Percentiles rank a stretch among this genome's conserved stretches.
phyloP scores from a whole-genome alignment of 176 grass and related monocot species.

The Otatea glauca region DNA sequence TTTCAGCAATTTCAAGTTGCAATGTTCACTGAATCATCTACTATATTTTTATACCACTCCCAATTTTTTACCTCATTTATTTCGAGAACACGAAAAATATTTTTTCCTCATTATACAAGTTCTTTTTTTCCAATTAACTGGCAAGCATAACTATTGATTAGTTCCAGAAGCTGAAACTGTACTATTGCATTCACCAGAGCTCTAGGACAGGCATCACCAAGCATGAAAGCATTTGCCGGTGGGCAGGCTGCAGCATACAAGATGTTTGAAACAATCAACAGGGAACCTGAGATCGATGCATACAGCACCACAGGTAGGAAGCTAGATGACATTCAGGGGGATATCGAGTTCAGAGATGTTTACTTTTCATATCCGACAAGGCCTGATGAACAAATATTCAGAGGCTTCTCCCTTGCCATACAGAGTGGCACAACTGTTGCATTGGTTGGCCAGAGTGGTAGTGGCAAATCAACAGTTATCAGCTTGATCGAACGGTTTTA shows the following conservation, averaged over 20 bases:
- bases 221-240: constrained; percentile 71
- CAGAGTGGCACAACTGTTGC: constrained; percentile 65
- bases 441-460: constrained; percentile 84
- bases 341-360: constrained; percentile 73
- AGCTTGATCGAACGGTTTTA: constrained; percentile 86
- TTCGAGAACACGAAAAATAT: neutral
- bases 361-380: constrained; percentile 78
- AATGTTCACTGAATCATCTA: neutral
- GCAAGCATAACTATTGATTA: neutral
- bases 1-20: neutral
- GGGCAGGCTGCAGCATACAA: constrained; percentile 86
- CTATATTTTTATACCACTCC: neutral
- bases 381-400: constrained; percentile 76
- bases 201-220: constrained; percentile 76
- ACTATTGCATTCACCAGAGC: constrained; percentile 51
- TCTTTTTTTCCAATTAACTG: neutral
- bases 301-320: constrained; percentile 60
- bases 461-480: constrained; percentile 83
- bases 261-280: constrained; percentile 86
- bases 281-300: constrained; percentile 77
- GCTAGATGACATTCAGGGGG: constrained; percentile 75
- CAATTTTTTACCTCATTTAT: neutral
- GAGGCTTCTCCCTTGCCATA: constrained; percentile 68
- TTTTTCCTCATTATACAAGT: neutral
- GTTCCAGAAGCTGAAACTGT: constrained; percentile 30